Evolutionary conservation across 306 rosid genomes (phyloP).

Genomic region (Quercus rubra): DNA sequence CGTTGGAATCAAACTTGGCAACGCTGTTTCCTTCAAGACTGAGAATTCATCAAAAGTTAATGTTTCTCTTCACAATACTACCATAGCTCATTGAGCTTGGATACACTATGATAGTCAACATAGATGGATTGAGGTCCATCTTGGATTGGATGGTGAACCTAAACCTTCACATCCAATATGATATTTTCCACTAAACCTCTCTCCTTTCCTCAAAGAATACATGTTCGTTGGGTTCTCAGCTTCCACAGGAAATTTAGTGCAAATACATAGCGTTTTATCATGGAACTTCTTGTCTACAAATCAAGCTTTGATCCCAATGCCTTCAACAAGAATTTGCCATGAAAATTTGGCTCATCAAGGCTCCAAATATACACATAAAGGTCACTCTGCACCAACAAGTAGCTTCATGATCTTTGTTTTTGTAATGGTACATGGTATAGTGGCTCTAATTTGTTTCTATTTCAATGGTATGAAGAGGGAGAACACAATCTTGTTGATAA

Average conservation of each 20-base stretch:
- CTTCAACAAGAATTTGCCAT: not conserved
- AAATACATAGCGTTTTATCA: not conserved
- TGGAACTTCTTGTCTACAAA: not conserved
- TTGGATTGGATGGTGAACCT: not conserved
- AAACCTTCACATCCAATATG: not conserved
- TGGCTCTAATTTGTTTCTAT: not conserved
- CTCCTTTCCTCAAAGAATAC: conserved; percentile 11
- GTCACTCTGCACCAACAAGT: not conserved
- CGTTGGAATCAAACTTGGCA: conserved; percentile 2
- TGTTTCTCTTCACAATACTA: not conserved
- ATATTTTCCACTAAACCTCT: not conserved
- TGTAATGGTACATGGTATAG: not conserved
- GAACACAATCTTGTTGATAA: not conserved
- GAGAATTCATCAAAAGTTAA: not conserved
- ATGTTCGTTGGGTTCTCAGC: conserved; percentile 12
- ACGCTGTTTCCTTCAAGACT: conserved; percentile 3
- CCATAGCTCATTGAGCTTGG: conserved; percentile 2
- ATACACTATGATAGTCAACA: not conserved
- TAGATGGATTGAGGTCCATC: not conserved
- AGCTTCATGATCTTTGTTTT: conserved; percentile 13
- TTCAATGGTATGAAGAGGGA: not conserved
- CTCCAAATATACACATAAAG: not conserved
- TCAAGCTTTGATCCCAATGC: not conserved
- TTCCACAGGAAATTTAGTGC: not conserved
- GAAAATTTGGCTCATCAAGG: not conserved